Evolutionary conservation across 2,329 filamentous ascomycete species (phyloP).

Genomic region (Nemania sp.): DNA sequence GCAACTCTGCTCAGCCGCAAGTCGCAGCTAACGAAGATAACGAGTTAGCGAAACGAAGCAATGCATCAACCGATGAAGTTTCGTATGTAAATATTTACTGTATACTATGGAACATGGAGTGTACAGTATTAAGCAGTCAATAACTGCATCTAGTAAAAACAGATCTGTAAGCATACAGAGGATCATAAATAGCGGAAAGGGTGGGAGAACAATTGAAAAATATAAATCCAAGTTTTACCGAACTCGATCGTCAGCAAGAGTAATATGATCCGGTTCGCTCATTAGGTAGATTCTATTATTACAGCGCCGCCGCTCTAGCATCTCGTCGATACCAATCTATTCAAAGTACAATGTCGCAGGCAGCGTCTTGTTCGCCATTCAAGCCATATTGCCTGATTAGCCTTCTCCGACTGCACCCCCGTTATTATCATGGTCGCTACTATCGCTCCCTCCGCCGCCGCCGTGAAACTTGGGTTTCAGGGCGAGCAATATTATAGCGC

Average conservation of each 20-base stretch:
- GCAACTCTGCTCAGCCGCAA: neutral
- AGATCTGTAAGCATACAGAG: slow-evolving; percentile 10
- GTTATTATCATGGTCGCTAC: neutral
- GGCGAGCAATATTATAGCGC: slow-evolving; percentile 80
- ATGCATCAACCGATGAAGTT: neutral
- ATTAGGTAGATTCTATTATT: slow-evolving; percentile 28
- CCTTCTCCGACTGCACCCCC: slow-evolving; percentile 1
- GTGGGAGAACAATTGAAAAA: too few species aligned
- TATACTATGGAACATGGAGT: slow-evolving; percentile 14
- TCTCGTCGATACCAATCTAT: slow-evolving; percentile 5
- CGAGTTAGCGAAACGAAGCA: neutral
- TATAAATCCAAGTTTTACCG: neutral
- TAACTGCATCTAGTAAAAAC: slow-evolving; percentile 12
- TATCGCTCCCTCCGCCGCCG: slow-evolving; percentile 17
- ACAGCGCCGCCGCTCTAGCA: slow-evolving; percentile 21
- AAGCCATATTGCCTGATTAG: neutral
- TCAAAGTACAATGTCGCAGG: slow-evolving; percentile 1
- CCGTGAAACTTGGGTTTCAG: slow-evolving; percentile 71
- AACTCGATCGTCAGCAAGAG: neutral
- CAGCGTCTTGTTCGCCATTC: neutral
- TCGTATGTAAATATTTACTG: neutral
- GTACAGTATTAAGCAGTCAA: too few species aligned
- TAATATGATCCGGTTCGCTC: slow-evolving; percentile 15
- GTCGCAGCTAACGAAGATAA: neutral
- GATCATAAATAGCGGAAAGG: neutral